Base-by-base conservation (phyloP, 208 protist genomes). In the Polymyxa betae region DNA sequence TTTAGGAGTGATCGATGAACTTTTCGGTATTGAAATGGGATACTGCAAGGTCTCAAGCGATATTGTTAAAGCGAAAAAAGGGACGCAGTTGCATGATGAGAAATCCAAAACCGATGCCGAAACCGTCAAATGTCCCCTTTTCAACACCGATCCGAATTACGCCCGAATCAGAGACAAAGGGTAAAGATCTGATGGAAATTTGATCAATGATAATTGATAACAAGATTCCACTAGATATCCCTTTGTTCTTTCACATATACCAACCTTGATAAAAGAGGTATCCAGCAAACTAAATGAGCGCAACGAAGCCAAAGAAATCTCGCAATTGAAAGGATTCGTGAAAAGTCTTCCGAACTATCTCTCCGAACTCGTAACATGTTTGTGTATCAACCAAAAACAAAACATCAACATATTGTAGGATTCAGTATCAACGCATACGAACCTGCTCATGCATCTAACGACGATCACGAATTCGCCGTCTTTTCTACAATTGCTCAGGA, bases 91-190 rank as follows among this genome's bases (percentile, higher is more conserved):
- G 16, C 10, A 60, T 60, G 49, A 60, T 5, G 24, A 24, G 49
- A 60, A 29, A 29, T 60, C 49, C 49, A 24, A 24, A 5, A 60
- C 5, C 49, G 49, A 29, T 24, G 12, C 49, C 5, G 49, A 60
- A 43, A 82, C n/a, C 16, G 72, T 82, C 16, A 82, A 82, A n/a
- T 82, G n/a, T 82, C 72, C 72, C 12, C 72, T 82, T 12, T 82
- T 82, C 40, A 82, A n/a, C 35, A 82, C 16, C 40, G 72, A 82
- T n/a, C 72, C 72, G 5, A 5, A 45, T 12, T 82, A 82, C n/a
- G 72, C n/a, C 12, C n/a, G 35, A 82, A 82, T 82, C 35, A 5
- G 72, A 5, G 72, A 82, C 35, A 35, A 43, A 12, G 35, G 72
- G 72, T 82, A 35, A 82, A 29, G 5, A 43, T 16, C n/a, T 82